phyloP scores from a whole-genome alignment of 78 protist genomes.

The Anaeramoeba flamelloides region DNA sequence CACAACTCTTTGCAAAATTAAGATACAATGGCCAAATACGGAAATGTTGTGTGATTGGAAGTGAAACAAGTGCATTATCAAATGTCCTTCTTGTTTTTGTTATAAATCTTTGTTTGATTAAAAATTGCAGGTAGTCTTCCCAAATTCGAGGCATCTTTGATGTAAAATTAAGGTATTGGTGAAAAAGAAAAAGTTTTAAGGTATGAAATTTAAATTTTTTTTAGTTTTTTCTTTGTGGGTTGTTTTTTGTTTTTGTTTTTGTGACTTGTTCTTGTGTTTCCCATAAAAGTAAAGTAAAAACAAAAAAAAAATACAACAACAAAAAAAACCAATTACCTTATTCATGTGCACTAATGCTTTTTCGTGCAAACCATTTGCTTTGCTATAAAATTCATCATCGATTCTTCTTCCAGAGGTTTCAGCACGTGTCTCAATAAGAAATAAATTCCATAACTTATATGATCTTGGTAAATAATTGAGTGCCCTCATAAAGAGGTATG shows the following conservation, averaged over 20 bases:
- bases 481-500: constrained; percentile 4
- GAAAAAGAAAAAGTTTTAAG: no score
- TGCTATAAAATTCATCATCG: constrained; percentile 43
- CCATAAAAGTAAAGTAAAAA: neutral
- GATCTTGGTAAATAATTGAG: constrained; percentile 12
- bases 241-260: neutral
- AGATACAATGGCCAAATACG: constrained; percentile 80
- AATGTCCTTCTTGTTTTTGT: constrained; percentile 63
- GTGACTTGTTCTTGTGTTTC: neutral
- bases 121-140: constrained; percentile 68
- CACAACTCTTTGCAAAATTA: neutral
- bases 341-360: constrained; percentile 68
- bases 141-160: constrained; percentile 95
- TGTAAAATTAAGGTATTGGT: neutral
- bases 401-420: neutral
- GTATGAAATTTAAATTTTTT: neutral
- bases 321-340: constrained; percentile 30
- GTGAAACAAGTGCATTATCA: constrained; percentile 80
- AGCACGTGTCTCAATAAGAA: neutral
- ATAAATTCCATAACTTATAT: constrained; percentile 16
- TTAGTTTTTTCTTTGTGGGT: neutral
- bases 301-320: neutral
- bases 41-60: constrained; percentile 92
- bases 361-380: constrained; percentile 47
- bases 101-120: constrained; percentile 42